A percentile compares a stretch with the other conserved stretches of the same genome.
Conservation (phyloP, 1,284 basidiomycete genomes). For the Sanghuangporus weigelae region DNA sequence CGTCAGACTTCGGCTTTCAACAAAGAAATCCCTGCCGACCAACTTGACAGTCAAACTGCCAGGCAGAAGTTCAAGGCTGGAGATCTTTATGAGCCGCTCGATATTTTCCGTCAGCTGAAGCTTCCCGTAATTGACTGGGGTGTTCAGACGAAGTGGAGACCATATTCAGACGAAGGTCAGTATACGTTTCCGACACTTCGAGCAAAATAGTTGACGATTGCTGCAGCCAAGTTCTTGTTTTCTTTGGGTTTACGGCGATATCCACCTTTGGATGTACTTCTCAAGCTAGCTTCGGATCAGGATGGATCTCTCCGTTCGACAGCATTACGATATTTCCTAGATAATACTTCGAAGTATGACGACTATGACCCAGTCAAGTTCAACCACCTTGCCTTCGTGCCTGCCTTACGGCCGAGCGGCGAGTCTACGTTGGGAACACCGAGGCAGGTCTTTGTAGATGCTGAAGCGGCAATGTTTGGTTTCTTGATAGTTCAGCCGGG, state of each 20-base stretch:
- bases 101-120: slow-evolving; percentile 66
- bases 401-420: slow-evolving; percentile 52
- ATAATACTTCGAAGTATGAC: slow-evolving; percentile 61
- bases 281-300: slow-evolving; percentile 59
- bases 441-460: slow-evolving; percentile 70
- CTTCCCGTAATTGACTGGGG: slow-evolving; percentile 91
- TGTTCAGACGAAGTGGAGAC: slow-evolving; percentile 68
- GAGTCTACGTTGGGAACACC: slow-evolving; percentile 58
- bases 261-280: slow-evolving; percentile 65
- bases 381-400: slow-evolving; percentile 71
- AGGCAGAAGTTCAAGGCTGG: slow-evolving; percentile 50
- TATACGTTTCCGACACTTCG: background rate
- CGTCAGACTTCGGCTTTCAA: slow-evolving; percentile 80
- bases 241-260: slow-evolving; percentile 71
- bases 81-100: slow-evolving; percentile 82
- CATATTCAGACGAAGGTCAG: slow-evolving; percentile 78
- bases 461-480: slow-evolving; percentile 70
- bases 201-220: background rate
- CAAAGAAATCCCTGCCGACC: slow-evolving; percentile 41
- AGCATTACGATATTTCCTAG: slow-evolving; percentile 77
- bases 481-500: slow-evolving; percentile 63
- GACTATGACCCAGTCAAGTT: slow-evolving; percentile 57
- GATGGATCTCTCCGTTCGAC: slow-evolving; percentile 42
- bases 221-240: slow-evolving; percentile 77
- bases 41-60: slow-evolving; percentile 33